Conservation (phyloP, 2,329 filamentous ascomycete genomes). For the Aspergillus tamarii region DNA sequence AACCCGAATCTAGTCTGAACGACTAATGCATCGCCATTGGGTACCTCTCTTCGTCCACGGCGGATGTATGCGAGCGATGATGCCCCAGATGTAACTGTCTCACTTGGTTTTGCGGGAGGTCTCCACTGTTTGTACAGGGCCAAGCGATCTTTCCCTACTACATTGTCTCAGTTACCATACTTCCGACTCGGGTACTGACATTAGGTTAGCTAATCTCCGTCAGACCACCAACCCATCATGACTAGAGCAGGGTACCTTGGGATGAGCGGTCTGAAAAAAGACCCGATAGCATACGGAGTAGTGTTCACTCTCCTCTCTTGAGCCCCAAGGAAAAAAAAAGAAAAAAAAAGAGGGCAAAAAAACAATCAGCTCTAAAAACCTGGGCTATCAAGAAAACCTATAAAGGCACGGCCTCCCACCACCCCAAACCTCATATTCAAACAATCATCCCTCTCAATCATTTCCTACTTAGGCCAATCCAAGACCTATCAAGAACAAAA, state of each 20-base stretch:
- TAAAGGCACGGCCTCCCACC: neutral
- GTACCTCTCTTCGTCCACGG: neutral
- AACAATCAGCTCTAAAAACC: neutral
- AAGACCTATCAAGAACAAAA: slow-evolving; percentile 21
- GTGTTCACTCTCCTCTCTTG: neutral
- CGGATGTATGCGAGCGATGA: neutral
- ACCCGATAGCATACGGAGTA: neutral
- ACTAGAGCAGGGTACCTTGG: neutral
- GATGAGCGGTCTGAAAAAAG: neutral
- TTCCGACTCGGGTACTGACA: neutral
- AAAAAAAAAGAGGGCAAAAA: neutral
- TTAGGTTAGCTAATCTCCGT: neutral
- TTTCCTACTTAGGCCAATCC: neutral
- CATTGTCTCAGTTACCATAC: slow-evolving; percentile 12
- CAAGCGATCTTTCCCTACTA: slow-evolving; percentile 20
- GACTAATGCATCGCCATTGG: neutral
- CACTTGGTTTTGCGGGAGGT: neutral
- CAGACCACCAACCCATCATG: neutral
- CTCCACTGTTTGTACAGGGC: neutral
- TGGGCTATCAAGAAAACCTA: neutral
- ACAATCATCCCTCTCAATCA: neutral
- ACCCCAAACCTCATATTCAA: neutral
- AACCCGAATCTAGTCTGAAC: neutral
- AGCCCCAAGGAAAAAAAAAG: neutral
- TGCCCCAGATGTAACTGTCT: slow-evolving; percentile 26